A percentile compares a stretch with the other conserved stretches of the same genome.
phyloP scores from a whole-genome alignment of 78 protist genomes.

The Cyanophora paradoxa region DNA sequence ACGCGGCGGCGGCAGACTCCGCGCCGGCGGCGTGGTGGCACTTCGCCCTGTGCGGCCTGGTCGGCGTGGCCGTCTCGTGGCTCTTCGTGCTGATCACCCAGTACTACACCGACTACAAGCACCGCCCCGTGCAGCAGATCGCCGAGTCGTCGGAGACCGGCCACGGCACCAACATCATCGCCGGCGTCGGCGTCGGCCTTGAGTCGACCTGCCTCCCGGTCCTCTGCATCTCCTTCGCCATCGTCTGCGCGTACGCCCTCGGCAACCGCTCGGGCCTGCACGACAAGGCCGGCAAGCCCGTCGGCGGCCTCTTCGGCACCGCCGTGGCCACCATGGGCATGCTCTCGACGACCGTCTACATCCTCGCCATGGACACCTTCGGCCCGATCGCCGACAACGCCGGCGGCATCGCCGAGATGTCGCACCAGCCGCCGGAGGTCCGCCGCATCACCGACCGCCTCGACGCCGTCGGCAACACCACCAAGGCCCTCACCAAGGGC shows the following conservation, averaged over 20 bases:
- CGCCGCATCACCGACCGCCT: slow-evolving; percentile 38
- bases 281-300: slow-evolving; percentile 6
- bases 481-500: slow-evolving; percentile 38
- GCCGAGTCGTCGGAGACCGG: slow-evolving; percentile 28
- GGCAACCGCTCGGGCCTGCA: slow-evolving; percentile 46
- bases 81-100: slow-evolving; percentile 27
- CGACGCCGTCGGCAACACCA: slow-evolving; percentile 48
- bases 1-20: too few species aligned
- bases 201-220: slow-evolving; percentile 62
- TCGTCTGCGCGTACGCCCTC: slow-evolving; percentile 45
- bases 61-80: slow-evolving; percentile 5
- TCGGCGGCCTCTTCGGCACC: slow-evolving; percentile 62
- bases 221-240: slow-evolving; percentile 35
- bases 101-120: slow-evolving; percentile 45
- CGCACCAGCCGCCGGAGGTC: slow-evolving; percentile 18
- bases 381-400: slow-evolving; percentile 39
- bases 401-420: slow-evolving; percentile 39
- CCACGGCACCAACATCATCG: slow-evolving; percentile 59
- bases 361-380: slow-evolving; percentile 60
- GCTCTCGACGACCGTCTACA: slow-evolving; percentile 46
- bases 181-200: slow-evolving; percentile 61
- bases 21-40: slow-evolving; percentile 22
- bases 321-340: slow-evolving; percentile 79
- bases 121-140: slow-evolving; percentile 20
- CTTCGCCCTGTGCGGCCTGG: slow-evolving; percentile 39